Base-by-base conservation (phyloP, 2,329 filamentous ascomycete species). In the Fusarium concolor region DNA sequence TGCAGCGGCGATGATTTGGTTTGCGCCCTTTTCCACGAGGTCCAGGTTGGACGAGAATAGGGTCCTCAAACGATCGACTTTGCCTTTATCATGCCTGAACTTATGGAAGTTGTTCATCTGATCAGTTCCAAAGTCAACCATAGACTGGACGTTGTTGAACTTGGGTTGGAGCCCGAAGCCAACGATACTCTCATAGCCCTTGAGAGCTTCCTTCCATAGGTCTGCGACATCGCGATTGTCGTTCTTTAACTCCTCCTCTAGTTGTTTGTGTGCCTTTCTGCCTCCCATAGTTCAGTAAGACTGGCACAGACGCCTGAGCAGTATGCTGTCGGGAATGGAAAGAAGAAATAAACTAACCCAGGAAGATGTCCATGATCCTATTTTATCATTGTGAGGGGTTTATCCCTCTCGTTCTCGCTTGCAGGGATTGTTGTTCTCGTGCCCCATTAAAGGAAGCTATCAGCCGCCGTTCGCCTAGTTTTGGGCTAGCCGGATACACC, bases 41-140 rank as follows among this genome's bases (percentile, higher is more conserved):
- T 77, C 74, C 5, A 77, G 44, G 45, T 78, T 79, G 3, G 64
- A 39, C 0, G 73, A 55, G 22, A 79, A 75, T 6, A 79, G 42
- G 2, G 50, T 67, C 2, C 77, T 68, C 4, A 79, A 57, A 15
- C 74, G 74, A 53, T 79, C 77, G 5, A 77, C 73, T 33, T 78
- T 79, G 4, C 71, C 70, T 17, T 76, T 71, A 22, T 79, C 71
- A n/a, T 79, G 77, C 2, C 77, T 73, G 42, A 76, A 79, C 20
- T 74, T 73, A 38, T 74, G 71, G 39, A 79, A 79, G 33, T 70
- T 65, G 10, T 75, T 71, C 72, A 79, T 77, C 49, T 78, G 68
- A 1, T 71, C 58, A 2, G 68, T 74, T 20, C 71, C 75, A 6
- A 55, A 70, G 10, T 74, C 71, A 9, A 72, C 59, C 74, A 77